Conservation (phyloP, 2,329 filamentous ascomycete genomes). For the Bertia moriformis region DNA sequence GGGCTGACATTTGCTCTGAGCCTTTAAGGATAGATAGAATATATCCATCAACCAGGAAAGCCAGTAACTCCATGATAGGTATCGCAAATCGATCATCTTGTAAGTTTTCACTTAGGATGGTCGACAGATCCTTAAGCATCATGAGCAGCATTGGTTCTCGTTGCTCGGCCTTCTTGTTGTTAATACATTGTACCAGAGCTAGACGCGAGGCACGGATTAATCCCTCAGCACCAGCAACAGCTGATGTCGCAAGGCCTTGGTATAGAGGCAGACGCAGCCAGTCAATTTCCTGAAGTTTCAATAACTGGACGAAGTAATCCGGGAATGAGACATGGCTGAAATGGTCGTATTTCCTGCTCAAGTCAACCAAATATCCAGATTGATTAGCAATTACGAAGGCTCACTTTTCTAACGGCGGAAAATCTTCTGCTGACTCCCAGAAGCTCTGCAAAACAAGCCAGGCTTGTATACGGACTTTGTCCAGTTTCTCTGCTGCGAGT, state of each 20-base stretch:
- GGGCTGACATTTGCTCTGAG: not conserved
- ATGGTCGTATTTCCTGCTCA: slow-evolving; percentile 20
- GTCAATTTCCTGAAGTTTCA: slow-evolving; percentile 16
- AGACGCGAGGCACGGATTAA: slow-evolving; percentile 22
- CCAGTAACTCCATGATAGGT: slow-evolving; percentile 62
- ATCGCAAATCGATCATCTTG: slow-evolving; percentile 56
- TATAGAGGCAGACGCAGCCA: slow-evolving; percentile 20
- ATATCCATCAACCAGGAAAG: slow-evolving; percentile 59
- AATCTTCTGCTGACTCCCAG: slow-evolving; percentile 8
- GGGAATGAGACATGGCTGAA: slow-evolving; percentile 24
- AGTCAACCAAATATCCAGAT: slow-evolving; percentile 1
- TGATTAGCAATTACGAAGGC: slow-evolving; percentile 6
- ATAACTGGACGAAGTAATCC: slow-evolving; percentile 24
- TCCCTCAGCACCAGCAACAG: slow-evolving; percentile 24
- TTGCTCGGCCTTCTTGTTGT: slow-evolving; percentile 27
- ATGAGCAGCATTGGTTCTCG: slow-evolving; percentile 21
- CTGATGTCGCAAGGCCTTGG: slow-evolving; percentile 25
- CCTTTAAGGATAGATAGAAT: slow-evolving; percentile 24
- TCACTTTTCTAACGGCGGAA: slow-evolving; percentile 14
- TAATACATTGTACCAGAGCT: slow-evolving; percentile 21
- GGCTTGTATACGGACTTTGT: slow-evolving; percentile 6
- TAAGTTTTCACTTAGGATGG: not conserved
- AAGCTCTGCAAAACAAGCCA: slow-evolving; percentile 16
- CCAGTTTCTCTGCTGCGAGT: slow-evolving; percentile 6
- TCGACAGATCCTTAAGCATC: not conserved